A percentile compares a stretch with the other conserved stretches of the same genome.
These are phyloP conservation scores for Trapa bicornis DNA, from an alignment of 345 rosid species.

Conservation along the genomic window DNA sequence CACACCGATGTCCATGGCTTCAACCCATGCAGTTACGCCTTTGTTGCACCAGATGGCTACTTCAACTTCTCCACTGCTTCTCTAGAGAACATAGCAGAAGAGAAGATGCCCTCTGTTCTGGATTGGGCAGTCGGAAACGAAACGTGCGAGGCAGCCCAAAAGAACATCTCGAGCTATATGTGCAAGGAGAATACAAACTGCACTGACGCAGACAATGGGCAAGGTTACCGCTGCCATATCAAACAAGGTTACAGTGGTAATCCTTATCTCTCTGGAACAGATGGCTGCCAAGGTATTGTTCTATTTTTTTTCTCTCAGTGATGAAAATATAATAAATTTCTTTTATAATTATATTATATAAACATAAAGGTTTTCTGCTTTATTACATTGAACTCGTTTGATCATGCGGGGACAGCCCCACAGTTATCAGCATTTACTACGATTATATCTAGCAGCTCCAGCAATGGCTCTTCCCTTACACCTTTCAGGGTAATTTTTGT, in stretches of 20 bases:
- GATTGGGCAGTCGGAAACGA: constrained; percentile 14
- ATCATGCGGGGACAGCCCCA: no score
- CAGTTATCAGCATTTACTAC: no score
- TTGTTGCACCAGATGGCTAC: background rate
- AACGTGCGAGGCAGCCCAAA: constrained; percentile 5
- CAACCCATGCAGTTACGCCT: constrained; percentile 24
- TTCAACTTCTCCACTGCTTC: constrained; percentile 7
- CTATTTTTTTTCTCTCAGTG: background rate
- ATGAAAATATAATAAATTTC: no score
- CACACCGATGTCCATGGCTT: background rate
- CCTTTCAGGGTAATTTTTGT: no score
- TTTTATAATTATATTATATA: no score
- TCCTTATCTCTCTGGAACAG: constrained; percentile 6
- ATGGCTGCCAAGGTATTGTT: constrained; percentile 10
- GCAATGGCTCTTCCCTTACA: no score
- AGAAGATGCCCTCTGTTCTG: background rate
- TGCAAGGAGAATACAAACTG: constrained; percentile 5
- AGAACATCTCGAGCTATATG: background rate
- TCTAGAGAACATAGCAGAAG: background rate
- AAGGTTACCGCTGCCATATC: constrained; percentile 17
- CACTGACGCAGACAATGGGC: background rate
- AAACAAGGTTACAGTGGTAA: constrained; percentile 13
- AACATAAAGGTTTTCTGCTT: no score
- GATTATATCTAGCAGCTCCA: no score
- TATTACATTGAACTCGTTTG: no score